phyloP scores from a whole-genome alignment of 106 monocot genomes.

The Dendrobium nobile region DNA sequence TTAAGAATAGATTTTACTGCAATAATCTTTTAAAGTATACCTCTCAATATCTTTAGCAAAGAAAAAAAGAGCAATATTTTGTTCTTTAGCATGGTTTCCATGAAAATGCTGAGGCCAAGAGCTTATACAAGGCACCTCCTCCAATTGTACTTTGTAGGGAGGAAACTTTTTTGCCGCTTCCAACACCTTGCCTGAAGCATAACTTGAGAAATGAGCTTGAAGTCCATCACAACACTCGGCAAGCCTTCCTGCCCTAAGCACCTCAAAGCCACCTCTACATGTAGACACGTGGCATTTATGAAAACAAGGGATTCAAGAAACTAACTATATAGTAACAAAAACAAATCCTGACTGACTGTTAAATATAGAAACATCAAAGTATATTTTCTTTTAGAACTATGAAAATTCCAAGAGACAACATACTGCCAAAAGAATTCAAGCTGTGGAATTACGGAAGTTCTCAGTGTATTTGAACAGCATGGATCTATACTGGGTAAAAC shows the following conservation, averaged over 20 bases:
- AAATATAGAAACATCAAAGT: not conserved
- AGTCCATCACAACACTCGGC: slow-evolving; percentile 51
- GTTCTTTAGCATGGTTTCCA: slow-evolving; percentile 42
- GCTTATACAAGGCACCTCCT: slow-evolving; percentile 55
- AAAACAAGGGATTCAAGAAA: not conserved
- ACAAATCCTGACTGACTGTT: not conserved
- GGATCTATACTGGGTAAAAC: slow-evolving; percentile 13
- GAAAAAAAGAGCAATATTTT: slow-evolving; percentile 89
- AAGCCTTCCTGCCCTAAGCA: slow-evolving; percentile 37
- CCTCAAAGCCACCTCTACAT: slow-evolving; percentile 79
- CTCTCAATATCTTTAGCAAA: slow-evolving; percentile 84
- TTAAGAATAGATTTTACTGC: not conserved
- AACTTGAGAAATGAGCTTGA: slow-evolving; percentile 82
- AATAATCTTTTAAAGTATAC: slow-evolving; percentile 22
- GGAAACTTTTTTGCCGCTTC: slow-evolving; percentile 45
- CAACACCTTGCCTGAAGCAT: slow-evolving; percentile 58
- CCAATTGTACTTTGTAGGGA: slow-evolving; percentile 55
- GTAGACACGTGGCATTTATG: not conserved
- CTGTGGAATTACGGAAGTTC: slow-evolving; percentile 55
- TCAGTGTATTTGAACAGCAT: slow-evolving; percentile 4
- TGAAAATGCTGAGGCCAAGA: slow-evolving; percentile 65
- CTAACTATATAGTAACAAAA: not conserved
- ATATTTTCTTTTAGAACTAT: not conserved
- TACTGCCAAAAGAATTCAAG: slow-evolving; percentile 84
- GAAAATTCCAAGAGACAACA: slow-evolving; percentile 14